Evolutionary conservation across 129 eudicot genomes (phyloP).

Genomic region (Chrysanthemum lavandulifolium): DNA sequence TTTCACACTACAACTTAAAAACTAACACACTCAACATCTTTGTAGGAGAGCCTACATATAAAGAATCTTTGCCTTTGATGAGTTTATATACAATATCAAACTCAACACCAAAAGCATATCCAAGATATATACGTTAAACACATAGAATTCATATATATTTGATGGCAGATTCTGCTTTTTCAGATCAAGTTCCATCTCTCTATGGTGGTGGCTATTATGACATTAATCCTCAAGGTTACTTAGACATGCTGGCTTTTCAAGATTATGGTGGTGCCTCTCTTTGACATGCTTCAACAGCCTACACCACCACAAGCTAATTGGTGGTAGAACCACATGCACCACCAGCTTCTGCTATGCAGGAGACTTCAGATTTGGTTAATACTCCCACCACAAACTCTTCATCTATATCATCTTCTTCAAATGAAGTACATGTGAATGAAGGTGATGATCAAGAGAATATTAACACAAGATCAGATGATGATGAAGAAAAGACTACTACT

Average conservation of each 20-base stretch:
- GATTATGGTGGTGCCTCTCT: constrained; percentile 42
- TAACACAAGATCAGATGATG: constrained; percentile 38
- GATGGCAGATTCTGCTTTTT: constrained; percentile 36
- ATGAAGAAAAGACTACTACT: constrained; percentile 41
- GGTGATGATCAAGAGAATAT: constrained; percentile 35
- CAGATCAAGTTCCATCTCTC: constrained; percentile 39
- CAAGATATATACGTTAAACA: too few species aligned
- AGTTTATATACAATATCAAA: constrained; percentile 31
- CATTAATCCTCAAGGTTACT: constrained; percentile 32
- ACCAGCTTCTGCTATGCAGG: constrained; percentile 30
- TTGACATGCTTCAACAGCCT: constrained; percentile 48
- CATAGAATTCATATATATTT: neutral
- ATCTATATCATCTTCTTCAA: constrained; percentile 70
- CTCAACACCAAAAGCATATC: neutral
- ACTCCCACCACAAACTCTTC: constrained; percentile 62
- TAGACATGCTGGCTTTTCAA: constrained; percentile 44
- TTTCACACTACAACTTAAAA: constrained; percentile 28
- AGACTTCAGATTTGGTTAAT: constrained; percentile 59
- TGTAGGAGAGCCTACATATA: constrained; percentile 25
- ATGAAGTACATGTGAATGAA: constrained; percentile 42
- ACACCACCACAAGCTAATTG: constrained; percentile 15
- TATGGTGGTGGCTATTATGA: constrained; percentile 38
- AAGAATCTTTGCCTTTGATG: constrained; percentile 41
- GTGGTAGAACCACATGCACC: constrained; percentile 19
- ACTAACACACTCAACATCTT: constrained; percentile 9